Evolutionary conservation across 2,329 filamentous ascomycete species (phyloP), one percentile per base, ranked within the genome.

Genomic region (Aspergillus uvarum): DNA sequence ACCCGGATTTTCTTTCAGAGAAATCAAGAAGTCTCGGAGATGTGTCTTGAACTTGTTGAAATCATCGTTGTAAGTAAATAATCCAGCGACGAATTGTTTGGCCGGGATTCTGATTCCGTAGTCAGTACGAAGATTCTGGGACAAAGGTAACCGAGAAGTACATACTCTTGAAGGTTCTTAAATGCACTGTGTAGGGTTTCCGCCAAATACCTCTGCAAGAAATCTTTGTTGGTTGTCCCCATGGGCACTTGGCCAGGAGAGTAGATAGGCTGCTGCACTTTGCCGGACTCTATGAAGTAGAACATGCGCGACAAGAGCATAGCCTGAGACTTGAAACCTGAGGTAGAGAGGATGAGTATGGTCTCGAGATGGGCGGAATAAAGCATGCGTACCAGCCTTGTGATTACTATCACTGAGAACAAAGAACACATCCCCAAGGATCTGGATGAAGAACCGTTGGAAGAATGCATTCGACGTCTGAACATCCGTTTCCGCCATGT

Each of bases 391-490:
- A 80, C 80, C 95, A 62, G 95, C 95, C 82, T 99, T 99, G 84
- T 99, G 95, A 70, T 99, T 95, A 62, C 90, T 94, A 73, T 99
- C 95, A 0, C 95, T 98, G 54, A 99, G 85, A 47, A 99, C 95
- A 72, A 97, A 99, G 83, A 99, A 96, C 14, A 99, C 92, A 70
- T 99, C 95, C 77, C 99, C 95, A 54, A 99, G 82, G 66, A 99
- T 98, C 1, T 91, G 88, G 56, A 96, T 88, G 77, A 95, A 99
- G 81, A 98, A 99, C 74, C 93, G 92, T 77, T 96, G 92, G 87
- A 99, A 99, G 83, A 99, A 99, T 47, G 91, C 88, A 68, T 92
- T 96, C 65, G 93, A 91, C 0, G 92, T 98, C 71, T 89, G 83
- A 21, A 86, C 80, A 74, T 98, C 93, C 1, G 92, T 90, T 70